Percentiles rank a stretch among this genome's conserved stretches.
Conservation (phyloP, 331 rosid species). For the Erythrophleum ivorense region DNA sequence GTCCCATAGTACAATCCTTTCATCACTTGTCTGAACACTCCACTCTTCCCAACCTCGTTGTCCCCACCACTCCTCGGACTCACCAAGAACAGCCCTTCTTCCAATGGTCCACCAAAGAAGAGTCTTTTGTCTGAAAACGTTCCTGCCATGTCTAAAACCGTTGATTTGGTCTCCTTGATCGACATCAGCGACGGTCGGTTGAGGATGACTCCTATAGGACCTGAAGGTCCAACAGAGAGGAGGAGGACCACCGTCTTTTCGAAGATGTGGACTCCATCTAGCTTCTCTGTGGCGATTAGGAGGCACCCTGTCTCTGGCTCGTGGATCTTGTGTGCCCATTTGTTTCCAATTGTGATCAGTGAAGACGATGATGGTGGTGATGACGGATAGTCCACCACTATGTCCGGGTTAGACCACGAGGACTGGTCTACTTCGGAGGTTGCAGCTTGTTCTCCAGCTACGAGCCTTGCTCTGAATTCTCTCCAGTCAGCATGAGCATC, state of each 20-base stretch:
- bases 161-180: conserved; percentile 71
- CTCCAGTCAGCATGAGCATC: conserved; percentile 82
- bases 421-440: conserved; percentile 42
- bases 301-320: conserved; percentile 55
- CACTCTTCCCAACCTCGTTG: conserved; percentile 55
- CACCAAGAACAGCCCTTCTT: conserved; percentile 63
- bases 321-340: conserved; percentile 53
- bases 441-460: conserved; percentile 58
- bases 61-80: conserved; percentile 41
- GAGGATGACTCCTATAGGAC: conserved; percentile 74
- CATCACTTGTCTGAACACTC: conserved; percentile 78
- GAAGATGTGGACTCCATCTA: conserved; percentile 88
- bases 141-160: conserved; percentile 58
- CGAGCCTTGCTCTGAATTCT: conserved; percentile 76
- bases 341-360: conserved; percentile 40
- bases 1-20: conserved; percentile 77
- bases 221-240: conserved; percentile 65
- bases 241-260: conserved; percentile 71
- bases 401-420: conserved; percentile 44
- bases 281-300: conserved; percentile 62
- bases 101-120: conserved; percentile 85
- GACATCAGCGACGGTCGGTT: conserved; percentile 73
- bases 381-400: conserved; percentile 36
- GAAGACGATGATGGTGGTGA: no score
- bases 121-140: conserved; percentile 67